Evolutionary conservation across 1,139 yeast genomes (phyloP).

Genomic region (Zygosaccharomyces pseudobailii): DNA sequence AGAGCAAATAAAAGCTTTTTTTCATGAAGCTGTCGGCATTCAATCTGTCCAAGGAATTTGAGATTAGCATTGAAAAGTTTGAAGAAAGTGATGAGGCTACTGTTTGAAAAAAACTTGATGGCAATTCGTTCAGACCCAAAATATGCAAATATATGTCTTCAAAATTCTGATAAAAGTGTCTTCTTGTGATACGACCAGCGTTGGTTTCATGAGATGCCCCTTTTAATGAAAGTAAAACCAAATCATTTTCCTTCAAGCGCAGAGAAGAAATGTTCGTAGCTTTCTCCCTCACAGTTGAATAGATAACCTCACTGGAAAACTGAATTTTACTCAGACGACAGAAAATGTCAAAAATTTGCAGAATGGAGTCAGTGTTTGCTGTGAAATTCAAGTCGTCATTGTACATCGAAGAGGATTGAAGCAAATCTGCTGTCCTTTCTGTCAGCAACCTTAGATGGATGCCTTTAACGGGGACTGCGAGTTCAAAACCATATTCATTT

Average conservation of each 20-base stretch:
- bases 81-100: slow-evolving; percentile 19
- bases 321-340: slow-evolving; percentile 47
- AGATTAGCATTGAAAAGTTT: slow-evolving; percentile 23
- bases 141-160: slow-evolving; percentile 27
- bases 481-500: slow-evolving; percentile 20
- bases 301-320: slow-evolving; percentile 49
- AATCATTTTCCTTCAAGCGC: slow-evolving; percentile 15
- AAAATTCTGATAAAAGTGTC: slow-evolving; percentile 22
- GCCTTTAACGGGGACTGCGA: slow-evolving; percentile 44
- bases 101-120: slow-evolving; percentile 24
- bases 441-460: slow-evolving; percentile 55
- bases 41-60: slow-evolving; percentile 24
- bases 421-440: slow-evolving; percentile 62
- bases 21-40: slow-evolving; percentile 21
- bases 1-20: slow-evolving; percentile 19
- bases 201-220: slow-evolving; percentile 25
- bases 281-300: slow-evolving; percentile 43
- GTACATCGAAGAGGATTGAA: slow-evolving; percentile 53
- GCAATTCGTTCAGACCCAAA: slow-evolving; percentile 27
- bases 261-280: slow-evolving; percentile 28
- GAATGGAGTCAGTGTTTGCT: slow-evolving; percentile 41
- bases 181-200: slow-evolving; percentile 14
- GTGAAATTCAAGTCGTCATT: slow-evolving; percentile 35
- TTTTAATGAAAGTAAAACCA: slow-evolving; percentile 25
- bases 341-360: slow-evolving; percentile 52